Percentiles rank a stretch among this genome's conserved stretches.
These are phyloP conservation scores for Mycena olivaceomarginata DNA, from an alignment of 768 basidiomycete genomes.

Conservation along the genomic window DNA sequence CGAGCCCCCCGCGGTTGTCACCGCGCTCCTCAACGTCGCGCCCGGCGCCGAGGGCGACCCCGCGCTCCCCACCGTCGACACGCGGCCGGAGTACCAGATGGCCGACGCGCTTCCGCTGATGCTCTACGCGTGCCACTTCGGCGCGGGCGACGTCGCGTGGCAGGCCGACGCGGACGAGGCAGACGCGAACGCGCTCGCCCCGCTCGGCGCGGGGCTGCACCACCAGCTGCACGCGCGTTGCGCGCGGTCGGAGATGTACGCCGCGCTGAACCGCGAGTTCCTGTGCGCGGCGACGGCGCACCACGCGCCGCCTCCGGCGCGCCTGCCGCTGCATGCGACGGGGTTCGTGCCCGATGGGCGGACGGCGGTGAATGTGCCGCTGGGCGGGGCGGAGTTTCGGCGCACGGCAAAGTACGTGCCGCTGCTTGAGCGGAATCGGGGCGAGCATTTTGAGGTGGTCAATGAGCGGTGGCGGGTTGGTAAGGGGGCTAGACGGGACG, in stretches of 20 bases:
- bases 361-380: conserved; percentile 66
- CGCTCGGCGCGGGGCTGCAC: conserved; percentile 57
- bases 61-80: conserved; percentile 68
- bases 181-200: conserved; percentile 37
- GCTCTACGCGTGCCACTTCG: conserved; percentile 93
- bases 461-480: conserved; percentile 89
- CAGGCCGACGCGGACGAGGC: conserved; percentile 62
- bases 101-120: conserved; percentile 93
- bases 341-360: conserved; percentile 47
- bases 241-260: conserved; percentile 73
- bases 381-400: conserved; percentile 84
- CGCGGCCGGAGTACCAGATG: conserved; percentile 96
- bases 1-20: conserved; percentile 83
- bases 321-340: conserved; percentile 56
- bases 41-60: conserved; percentile 60
- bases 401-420: conserved; percentile 76
- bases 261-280: conserved; percentile 80
- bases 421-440: conserved; percentile 78
- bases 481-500: conserved; percentile 60
- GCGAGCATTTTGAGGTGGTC: conserved; percentile 81
- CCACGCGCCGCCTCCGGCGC: conserved; percentile 64
- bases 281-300: conserved; percentile 71
- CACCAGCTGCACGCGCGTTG: conserved; percentile 73
- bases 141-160: conserved; percentile 83
- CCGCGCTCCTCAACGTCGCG: conserved; percentile 84